Evolutionary conservation across 75 land plant species (phyloP), one percentile per base, ranked within the genome.

Genomic region (Gnetum montanum): DNA sequence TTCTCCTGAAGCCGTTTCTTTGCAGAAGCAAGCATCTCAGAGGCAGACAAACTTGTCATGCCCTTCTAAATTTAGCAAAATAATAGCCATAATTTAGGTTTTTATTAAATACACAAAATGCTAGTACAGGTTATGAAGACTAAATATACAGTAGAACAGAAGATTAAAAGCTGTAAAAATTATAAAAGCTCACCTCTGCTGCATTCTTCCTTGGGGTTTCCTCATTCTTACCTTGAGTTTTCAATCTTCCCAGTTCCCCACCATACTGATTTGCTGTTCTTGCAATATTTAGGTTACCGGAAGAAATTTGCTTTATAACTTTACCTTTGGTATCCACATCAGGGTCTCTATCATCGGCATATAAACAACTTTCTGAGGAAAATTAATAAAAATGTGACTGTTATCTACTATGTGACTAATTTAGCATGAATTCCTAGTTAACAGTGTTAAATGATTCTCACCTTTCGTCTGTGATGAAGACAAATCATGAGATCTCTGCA

Each of bases 1-100:
- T 83, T 82, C 56, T 81, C 81, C 35, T 85, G 96, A 55, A 90
- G 89, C 67, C 83, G 57, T 34, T 61, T 81, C 58, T 84, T 82
- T 1, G 90, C 89, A 7, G 78, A 69, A 40, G 71, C 89, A 6
- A 90, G 73, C 68, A 50, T 76, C 26, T 68, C 81, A 4, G 46
- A 22, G 27, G 50, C 13, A 47, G 50, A 47, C 6, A 47, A 11
- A 24, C 27, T 22, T 7, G 20, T 12, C 29, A 12, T 47, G 22
- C 22, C 24, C 50, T 47, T 47, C 50, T 47, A 47, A 4, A 8
- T 7, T 3, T 25, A 6, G 25, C 20, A 24, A 47, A 23, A 47
- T 12, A 1, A 12, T 12, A 47, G 3, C 43, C 43, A 41, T 41
- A 41, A 41, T n/a, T n/a, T n/a, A n/a, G n/a, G n/a, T n/a, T n/a